A percentile compares a stretch with the other conserved stretches of the same genome.
Evolutionary conservation across 805 yeast genomes (phyloP).

Genomic region (Spathaspora arborariae): DNA sequence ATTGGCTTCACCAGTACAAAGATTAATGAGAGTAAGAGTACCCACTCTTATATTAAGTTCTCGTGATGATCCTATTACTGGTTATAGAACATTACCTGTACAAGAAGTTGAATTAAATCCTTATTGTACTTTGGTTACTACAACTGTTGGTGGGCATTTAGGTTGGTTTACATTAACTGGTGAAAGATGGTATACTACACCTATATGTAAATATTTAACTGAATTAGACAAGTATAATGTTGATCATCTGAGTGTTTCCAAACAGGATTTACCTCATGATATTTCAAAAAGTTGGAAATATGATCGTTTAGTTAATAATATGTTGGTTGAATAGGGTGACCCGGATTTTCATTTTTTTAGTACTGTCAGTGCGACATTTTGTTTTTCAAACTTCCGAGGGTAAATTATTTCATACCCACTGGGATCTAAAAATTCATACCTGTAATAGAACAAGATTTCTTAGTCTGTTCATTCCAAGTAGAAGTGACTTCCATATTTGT

Average conservation of each 20-base stretch:
- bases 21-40: conserved; percentile 52
- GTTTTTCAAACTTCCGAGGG: too few species aligned
- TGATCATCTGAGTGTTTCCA: conserved; percentile 8
- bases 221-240: conserved; percentile 28
- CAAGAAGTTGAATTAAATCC: conserved; percentile 53
- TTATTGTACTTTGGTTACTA: conserved; percentile 50
- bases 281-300: conserved; percentile 26
- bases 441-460: too few species aligned
- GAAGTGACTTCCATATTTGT: too few species aligned
- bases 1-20: conserved; percentile 58
- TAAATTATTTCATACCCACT: too few species aligned
- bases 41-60: conserved; percentile 63
- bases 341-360: not conserved
- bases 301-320: conserved; percentile 23
- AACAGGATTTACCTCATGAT: conserved; percentile 24
- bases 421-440: too few species aligned
- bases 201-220: conserved; percentile 30
- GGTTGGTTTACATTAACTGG: conserved; percentile 41
- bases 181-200: conserved; percentile 38
- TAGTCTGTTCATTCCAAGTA: too few species aligned
- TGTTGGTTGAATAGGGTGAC: conserved; percentile 3
- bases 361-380: too few species aligned
- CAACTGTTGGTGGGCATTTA: conserved; percentile 72
- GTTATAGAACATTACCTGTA: conserved; percentile 49
- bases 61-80: conserved; percentile 64